Conservation (phyloP, 805 yeast species). For the Kazachstania kunashirensis region DNA sequence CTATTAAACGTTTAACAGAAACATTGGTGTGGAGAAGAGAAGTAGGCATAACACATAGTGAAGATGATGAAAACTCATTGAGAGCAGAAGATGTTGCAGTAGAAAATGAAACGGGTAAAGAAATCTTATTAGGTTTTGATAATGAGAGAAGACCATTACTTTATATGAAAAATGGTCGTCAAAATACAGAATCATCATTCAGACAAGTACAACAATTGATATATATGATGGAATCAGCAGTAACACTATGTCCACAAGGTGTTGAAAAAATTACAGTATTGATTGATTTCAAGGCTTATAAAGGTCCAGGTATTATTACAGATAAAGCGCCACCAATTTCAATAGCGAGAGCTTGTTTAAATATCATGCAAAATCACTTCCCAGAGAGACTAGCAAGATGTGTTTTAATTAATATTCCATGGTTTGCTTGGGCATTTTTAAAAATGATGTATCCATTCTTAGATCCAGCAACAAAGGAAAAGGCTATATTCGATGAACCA, state of each 20-base stretch:
- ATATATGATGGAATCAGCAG: slow-evolving; percentile 46
- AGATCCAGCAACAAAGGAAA: slow-evolving; percentile 50
- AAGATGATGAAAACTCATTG: slow-evolving; percentile 23
- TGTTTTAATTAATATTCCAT: slow-evolving; percentile 45
- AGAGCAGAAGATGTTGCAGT: slow-evolving; percentile 36
- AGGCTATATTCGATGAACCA: slow-evolving; percentile 49
- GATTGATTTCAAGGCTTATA: slow-evolving; percentile 43
- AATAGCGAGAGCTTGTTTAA: slow-evolving; percentile 40
- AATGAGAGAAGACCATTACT: slow-evolving; percentile 44
- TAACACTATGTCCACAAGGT: slow-evolving; percentile 48
- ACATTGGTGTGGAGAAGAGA: slow-evolving; percentile 49
- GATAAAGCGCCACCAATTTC: slow-evolving; percentile 41
- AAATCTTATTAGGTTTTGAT: slow-evolving; percentile 46
- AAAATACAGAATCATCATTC: slow-evolving; percentile 42
- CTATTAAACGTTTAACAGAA: slow-evolving; percentile 37
- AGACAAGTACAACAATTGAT: slow-evolving; percentile 49
- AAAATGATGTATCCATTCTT: slow-evolving; percentile 48
- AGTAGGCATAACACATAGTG: slow-evolving; percentile 37
- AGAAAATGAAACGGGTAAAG: slow-evolving; percentile 47
- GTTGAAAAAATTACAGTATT: slow-evolving; percentile 46
- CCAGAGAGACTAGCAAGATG: slow-evolving; percentile 51
- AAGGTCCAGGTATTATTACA: slow-evolving; percentile 28
- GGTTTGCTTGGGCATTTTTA: slow-evolving; percentile 47
- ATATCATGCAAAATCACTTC: slow-evolving; percentile 47
- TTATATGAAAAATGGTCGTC: slow-evolving; percentile 44